Percentiles rank a stretch among this genome's conserved stretches.
Conservation (phyloP, 768 basidiomycete genomes). For the Coprinellus micaceus region DNA sequence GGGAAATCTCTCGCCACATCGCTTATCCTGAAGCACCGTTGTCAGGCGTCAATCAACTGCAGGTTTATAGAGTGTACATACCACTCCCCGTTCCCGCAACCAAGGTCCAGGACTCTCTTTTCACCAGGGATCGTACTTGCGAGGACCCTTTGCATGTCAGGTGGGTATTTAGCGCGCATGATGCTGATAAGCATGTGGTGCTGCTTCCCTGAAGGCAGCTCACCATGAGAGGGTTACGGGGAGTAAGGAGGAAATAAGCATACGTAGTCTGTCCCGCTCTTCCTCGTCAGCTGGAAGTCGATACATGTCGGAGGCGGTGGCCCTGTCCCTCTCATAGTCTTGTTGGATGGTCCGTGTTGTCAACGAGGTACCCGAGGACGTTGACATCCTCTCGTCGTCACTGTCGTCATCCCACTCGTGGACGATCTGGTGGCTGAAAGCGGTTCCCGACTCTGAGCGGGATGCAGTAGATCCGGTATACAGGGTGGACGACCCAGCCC, state of each 20-base stretch:
- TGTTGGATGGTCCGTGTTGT: slow-evolving; percentile 55
- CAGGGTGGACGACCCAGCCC: too few species aligned
- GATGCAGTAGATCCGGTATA: too few species aligned
- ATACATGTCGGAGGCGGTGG: slow-evolving; percentile 70
- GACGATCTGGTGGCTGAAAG: too few species aligned
- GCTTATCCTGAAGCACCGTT: slow-evolving; percentile 53
- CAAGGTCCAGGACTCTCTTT: slow-evolving; percentile 69
- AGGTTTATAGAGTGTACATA: slow-evolving; percentile 25
- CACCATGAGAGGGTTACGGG: slow-evolving; percentile 2
- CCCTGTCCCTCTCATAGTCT: slow-evolving; percentile 67
- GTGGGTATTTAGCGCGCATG: slow-evolving; percentile 63
- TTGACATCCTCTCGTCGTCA: too few species aligned
- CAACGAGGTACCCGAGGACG: slow-evolving; percentile 31
- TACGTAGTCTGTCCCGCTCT: slow-evolving; percentile 69
- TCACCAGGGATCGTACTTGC: slow-evolving; percentile 33
- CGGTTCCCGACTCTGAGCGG: too few species aligned
- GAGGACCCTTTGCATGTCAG: slow-evolving; percentile 55
- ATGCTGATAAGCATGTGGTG: slow-evolving; percentile 60
- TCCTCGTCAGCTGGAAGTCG: slow-evolving; percentile 76
- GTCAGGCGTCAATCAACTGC: neutral
- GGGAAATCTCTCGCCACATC: slow-evolving; percentile 74
- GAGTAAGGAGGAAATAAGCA: slow-evolving; percentile 2
- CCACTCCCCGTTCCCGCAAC: slow-evolving; percentile 80
- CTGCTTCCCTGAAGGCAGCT: slow-evolving; percentile 51
- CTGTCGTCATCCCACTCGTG: too few species aligned